A percentile compares a stretch with the other conserved stretches of the same genome.
These are phyloP conservation scores for Farysia itapuensis DNA, from an alignment of 1,284 basidiomycete species.

Conservation along the genomic window DNA sequence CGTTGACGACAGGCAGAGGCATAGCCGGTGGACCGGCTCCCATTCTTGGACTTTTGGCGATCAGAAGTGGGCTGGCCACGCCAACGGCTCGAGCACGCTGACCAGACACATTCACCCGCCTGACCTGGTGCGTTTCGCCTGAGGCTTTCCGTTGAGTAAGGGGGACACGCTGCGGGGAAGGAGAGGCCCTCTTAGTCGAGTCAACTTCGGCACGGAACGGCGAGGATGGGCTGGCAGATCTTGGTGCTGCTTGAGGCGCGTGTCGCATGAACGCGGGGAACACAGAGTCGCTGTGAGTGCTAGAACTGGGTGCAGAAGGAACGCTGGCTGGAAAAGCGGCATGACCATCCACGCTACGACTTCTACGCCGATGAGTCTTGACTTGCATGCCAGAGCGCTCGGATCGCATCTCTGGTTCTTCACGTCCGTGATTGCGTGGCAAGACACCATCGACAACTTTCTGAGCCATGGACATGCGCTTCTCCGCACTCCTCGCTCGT, in stretches of 20 bases:
- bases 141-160: slow-evolving; percentile 13
- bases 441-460: slow-evolving; percentile 36
- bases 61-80: slow-evolving; percentile 37
- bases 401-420: slow-evolving; percentile 38
- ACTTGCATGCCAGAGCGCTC: slow-evolving; percentile 21
- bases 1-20: slow-evolving; percentile 42
- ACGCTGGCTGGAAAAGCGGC: slow-evolving; percentile 6
- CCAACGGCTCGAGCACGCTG: slow-evolving; percentile 33
- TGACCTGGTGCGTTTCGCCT: slow-evolving; percentile 31
- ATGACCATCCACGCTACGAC: slow-evolving; percentile 32
- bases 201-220: slow-evolving; percentile 14
- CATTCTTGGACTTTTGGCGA: slow-evolving; percentile 24
- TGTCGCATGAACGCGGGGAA: slow-evolving; percentile 38
- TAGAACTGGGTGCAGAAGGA: slow-evolving; percentile 27
- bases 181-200: not conserved
- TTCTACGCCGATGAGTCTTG: slow-evolving; percentile 20
- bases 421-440: slow-evolving; percentile 26
- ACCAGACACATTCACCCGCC: slow-evolving; percentile 34
- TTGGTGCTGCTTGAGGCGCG: slow-evolving; percentile 8
- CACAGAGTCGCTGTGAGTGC: slow-evolving; percentile 28
- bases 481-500: slow-evolving; percentile 16
- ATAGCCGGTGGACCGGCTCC: slow-evolving; percentile 9
- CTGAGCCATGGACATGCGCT: slow-evolving; percentile 37
- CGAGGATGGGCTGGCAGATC: slow-evolving; percentile 20
- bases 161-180: slow-evolving; percentile 1